Percentiles rank a stretch among this genome's conserved stretches.
Conservation (phyloP, 2,329 filamentous ascomycete genomes). For the Colletotrichum liriopes region DNA sequence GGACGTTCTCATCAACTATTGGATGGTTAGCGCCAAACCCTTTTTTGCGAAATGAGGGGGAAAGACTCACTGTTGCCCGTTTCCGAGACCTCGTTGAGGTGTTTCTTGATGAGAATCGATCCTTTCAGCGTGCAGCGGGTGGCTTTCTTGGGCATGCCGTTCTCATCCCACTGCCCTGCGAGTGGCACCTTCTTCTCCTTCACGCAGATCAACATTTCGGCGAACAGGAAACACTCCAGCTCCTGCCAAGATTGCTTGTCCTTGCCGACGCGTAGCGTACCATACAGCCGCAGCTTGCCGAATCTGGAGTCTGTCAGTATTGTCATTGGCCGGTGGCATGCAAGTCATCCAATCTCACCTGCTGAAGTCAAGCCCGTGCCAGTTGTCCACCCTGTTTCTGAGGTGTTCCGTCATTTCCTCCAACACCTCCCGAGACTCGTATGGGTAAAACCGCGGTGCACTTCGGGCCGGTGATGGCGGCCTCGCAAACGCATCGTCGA, state of each 20-base stretch:
- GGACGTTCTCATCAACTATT: constrained; percentile 80
- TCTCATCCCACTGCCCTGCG: constrained; percentile 77
- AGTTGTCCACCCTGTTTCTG: constrained; percentile 93
- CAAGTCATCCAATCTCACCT: constrained; percentile 64
- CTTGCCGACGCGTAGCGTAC: constrained; percentile 93
- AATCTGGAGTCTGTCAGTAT: constrained; percentile 72
- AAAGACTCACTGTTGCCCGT: constrained; percentile 63
- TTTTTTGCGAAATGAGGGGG: constrained; percentile 25
- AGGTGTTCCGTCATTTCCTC: constrained; percentile 90
- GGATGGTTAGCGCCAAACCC: constrained; percentile 49
- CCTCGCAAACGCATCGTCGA: constrained; percentile 69
- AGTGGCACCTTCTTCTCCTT: constrained; percentile 89
- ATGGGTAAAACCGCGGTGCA: constrained; percentile 75
- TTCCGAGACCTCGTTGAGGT: constrained; percentile 90
- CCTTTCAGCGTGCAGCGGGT: constrained; percentile 93
- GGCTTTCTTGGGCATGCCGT: constrained; percentile 71
- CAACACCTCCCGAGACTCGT: constrained; percentile 82
- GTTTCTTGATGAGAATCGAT: constrained; percentile 98
- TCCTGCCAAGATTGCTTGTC: constrained; percentile 98
- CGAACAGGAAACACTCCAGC: constrained; percentile 95
- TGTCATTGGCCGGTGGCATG: constrained; percentile 23
- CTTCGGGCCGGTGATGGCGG: constrained; percentile 73
- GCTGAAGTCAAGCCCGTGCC: constrained; percentile 95
- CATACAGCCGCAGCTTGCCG: constrained; percentile 91
- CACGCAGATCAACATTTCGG: constrained; percentile 99